A percentile compares a stretch with the other conserved stretches of the same genome.
These are phyloP conservation scores for Microbotryum intermedium DNA, from an alignment of 1,284 basidiomycete genomes.

Conservation along the genomic window DNA sequence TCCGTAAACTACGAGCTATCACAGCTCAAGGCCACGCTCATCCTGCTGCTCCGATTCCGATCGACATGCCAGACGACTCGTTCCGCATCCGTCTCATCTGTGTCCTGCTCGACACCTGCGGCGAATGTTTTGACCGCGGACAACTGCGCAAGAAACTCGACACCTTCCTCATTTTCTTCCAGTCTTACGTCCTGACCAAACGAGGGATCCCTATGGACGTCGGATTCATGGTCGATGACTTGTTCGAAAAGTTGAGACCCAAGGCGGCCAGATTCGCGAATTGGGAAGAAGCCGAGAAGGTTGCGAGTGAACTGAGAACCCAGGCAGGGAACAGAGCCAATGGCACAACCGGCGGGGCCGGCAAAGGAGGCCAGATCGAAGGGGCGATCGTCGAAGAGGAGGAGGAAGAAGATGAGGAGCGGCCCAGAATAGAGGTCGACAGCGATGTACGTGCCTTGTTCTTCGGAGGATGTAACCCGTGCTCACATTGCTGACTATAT, in stretches of 20 bases:
- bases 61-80: slow-evolving; percentile 92
- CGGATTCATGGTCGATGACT: slow-evolving; percentile 92
- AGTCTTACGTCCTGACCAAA: slow-evolving; percentile 86
- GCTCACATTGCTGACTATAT: no score
- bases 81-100: slow-evolving; percentile 90
- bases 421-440: not conserved
- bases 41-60: slow-evolving; percentile 62
- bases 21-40: slow-evolving; percentile 77
- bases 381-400: slow-evolving; percentile 2
- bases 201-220: slow-evolving; percentile 84
- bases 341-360: slow-evolving; percentile 30
- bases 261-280: slow-evolving; percentile 53
- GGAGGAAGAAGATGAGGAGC: slow-evolving; percentile 12
- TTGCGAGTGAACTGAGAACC: slow-evolving; percentile 65
- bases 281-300: slow-evolving; percentile 39
- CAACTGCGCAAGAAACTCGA: slow-evolving; percentile 84
- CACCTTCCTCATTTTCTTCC: slow-evolving; percentile 84
- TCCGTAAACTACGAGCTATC: not conserved
- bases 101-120: slow-evolving; percentile 85
- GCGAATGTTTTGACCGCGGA: slow-evolving; percentile 94
- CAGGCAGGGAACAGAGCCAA: slow-evolving; percentile 54
- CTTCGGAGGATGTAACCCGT: no score
- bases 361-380: not conserved
- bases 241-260: slow-evolving; percentile 79
- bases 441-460: not conserved